phyloP scores from a whole-genome alignment of 257 asterid species.

The Solanum pennellii region DNA sequence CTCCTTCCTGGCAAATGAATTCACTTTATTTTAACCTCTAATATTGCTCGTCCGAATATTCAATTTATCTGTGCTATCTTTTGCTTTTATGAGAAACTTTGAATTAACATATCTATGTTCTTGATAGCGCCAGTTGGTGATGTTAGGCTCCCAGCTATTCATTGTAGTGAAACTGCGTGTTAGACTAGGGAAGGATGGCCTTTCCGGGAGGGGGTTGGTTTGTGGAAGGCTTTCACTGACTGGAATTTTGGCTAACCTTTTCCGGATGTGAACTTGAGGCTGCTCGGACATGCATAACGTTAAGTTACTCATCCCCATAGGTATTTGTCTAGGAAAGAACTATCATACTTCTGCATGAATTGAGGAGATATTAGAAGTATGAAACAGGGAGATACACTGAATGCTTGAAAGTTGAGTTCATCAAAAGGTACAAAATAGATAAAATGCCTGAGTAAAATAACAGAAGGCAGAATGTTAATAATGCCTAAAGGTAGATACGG shows the following conservation, averaged over 20 bases:
- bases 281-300: neutral
- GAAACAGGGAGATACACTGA: neutral
- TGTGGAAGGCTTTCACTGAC: neutral
- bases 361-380: neutral
- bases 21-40: neutral
- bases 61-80: neutral
- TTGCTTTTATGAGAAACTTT: neutral
- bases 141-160: neutral
- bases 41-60: neutral
- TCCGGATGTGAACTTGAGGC: neutral
- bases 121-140: neutral
- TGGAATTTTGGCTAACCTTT: neutral
- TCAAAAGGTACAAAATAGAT: neutral
- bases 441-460: neutral
- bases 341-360: neutral
- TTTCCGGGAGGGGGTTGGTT: neutral
- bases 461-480: neutral
- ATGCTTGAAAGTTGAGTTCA: neutral
- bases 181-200: neutral
- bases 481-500: neutral
- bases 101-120: neutral
- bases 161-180: neutral
- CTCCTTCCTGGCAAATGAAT: neutral
- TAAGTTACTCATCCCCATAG: neutral
- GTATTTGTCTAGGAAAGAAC: neutral